These are phyloP conservation scores for Rhizopus delemar DNA, from an alignment of 371 early-diverging fungal genomes.

Conservation along the genomic window DNA sequence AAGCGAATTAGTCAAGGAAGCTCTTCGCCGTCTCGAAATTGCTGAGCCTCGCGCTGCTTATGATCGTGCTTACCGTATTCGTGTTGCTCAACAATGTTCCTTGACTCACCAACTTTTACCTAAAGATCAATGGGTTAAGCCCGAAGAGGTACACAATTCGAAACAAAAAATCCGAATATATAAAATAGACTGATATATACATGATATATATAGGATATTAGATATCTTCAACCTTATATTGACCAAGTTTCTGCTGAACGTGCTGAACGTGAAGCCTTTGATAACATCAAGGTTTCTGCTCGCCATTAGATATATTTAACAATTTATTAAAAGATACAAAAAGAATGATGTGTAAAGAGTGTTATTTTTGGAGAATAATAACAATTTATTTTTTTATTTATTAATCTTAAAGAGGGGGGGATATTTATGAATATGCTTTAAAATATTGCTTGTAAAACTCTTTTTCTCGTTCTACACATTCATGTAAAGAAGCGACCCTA, in stretches of 20 bases:
- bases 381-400: background rate
- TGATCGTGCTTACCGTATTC: slow-evolving; percentile 83
- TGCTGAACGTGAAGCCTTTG: slow-evolving; percentile 77
- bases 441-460: slow-evolving; percentile 40
- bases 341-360: background rate
- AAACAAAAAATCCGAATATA: slow-evolving; percentile 1
- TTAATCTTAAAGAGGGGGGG: background rate
- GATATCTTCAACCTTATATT: slow-evolving; percentile 86
- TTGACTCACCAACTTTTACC: slow-evolving; percentile 73
- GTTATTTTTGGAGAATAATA: background rate
- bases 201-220: slow-evolving; percentile 60
- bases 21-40: slow-evolving; percentile 82
- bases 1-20: slow-evolving; percentile 80
- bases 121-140: slow-evolving; percentile 75
- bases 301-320: slow-evolving; percentile 22
- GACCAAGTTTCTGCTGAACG: slow-evolving; percentile 83
- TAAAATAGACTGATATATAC: background rate
- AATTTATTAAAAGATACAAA: slow-evolving; percentile 2
- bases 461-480: slow-evolving; percentile 53
- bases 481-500: slow-evolving; percentile 63
- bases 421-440: slow-evolving; percentile 25
- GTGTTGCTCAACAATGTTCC: slow-evolving; percentile 80
- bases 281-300: slow-evolving; percentile 60
- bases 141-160: slow-evolving; percentile 59
- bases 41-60: slow-evolving; percentile 62